Evolutionary conservation across 1,139 yeast genomes (phyloP).

Genomic region (Kurtzmaniella quercitrusa): DNA sequence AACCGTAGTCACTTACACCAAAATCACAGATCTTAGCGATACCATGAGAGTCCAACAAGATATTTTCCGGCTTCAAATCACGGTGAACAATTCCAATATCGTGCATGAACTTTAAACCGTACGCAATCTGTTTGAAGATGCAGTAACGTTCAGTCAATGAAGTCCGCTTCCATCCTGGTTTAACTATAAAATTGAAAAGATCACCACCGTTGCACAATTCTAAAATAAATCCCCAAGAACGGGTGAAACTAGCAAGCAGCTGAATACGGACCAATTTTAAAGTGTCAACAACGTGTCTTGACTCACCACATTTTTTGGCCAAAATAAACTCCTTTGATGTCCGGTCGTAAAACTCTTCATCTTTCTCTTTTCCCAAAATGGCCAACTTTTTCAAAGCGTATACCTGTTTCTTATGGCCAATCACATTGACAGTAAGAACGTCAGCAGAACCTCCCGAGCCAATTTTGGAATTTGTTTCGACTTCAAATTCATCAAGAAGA

Average conservation of each 20-base stretch:
- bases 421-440: constrained; percentile 49
- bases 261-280: constrained; percentile 56
- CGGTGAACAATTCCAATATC: constrained; percentile 57
- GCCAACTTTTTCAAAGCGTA: constrained; percentile 65
- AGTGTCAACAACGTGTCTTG: constrained; percentile 59
- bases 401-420: constrained; percentile 34
- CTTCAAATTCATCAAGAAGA: constrained; percentile 56
- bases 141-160: constrained; percentile 51
- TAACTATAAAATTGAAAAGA: constrained; percentile 40
- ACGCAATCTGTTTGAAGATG: constrained; percentile 54
- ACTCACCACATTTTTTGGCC: constrained; percentile 46
- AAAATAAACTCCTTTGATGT: constrained; percentile 62
- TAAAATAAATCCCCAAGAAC: constrained; percentile 78
- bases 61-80: constrained; percentile 66
- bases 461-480: constrained; percentile 48
- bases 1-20: constrained; percentile 68
- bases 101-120: constrained; percentile 53
- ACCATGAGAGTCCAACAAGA: constrained; percentile 53
- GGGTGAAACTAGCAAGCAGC: constrained; percentile 46
- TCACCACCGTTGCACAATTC: constrained; percentile 61
- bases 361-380: constrained; percentile 56
- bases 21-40: constrained; percentile 70
- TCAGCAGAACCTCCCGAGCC: constrained; percentile 76
- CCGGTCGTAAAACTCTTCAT: constrained; percentile 62
- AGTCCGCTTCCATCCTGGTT: constrained; percentile 47